Base-by-base conservation (phyloP, 441 rosid genomes). In the Isatis lusitanica region DNA sequence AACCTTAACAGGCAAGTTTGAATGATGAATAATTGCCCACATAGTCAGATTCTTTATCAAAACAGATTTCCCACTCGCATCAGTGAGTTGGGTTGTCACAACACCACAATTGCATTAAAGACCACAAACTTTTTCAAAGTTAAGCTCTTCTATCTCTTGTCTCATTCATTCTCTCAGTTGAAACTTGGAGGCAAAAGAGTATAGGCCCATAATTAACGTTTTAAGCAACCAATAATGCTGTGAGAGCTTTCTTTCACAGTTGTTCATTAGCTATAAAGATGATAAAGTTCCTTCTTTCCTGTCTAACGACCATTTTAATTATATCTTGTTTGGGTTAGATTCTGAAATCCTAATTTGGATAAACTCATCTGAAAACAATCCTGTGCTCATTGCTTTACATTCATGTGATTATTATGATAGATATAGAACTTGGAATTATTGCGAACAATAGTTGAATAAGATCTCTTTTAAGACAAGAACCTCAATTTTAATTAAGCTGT, bases 21-120 rank as follows among this genome's bases (percentile, higher is more conserved):
- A n/a, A 57, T 7, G 59, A 60, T 47, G 40, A 46, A 44, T 57
- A n/a, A 18, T 42, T 40, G 8, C 44, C 53, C 53, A 71, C 44
- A n/a, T n/a, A n/a, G n/a, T n/a, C n/a, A n/a, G n/a, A n/a, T n/a
- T n/a, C n/a, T n/a, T n/a, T n/a, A n/a, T n/a, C n/a, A n/a, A n/a
- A n/a, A n/a, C n/a, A n/a, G n/a, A n/a, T n/a, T n/a, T n/a, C n/a
- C n/a, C n/a, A n/a, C n/a, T n/a, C n/a, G n/a, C n/a, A n/a, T n/a
- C n/a, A n/a, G n/a, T 40, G 39, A 2, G 53, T 62, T 62, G 26
- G 39, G 62, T 16, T 30, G 63, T 71, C 68, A 51, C 53, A 15
- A 38, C 26, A 24, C 26, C 35, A 31, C 35, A 5, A 31, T n/a
- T n/a, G n/a, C n/a, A n/a, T 21, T 21, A 21, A 21, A 2, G 1